A percentile compares a stretch with the other conserved stretches of the same genome.
Evolutionary conservation across 1,284 basidiomycete genomes (phyloP).

Genomic region (Ceratobasidium sp.): DNA sequence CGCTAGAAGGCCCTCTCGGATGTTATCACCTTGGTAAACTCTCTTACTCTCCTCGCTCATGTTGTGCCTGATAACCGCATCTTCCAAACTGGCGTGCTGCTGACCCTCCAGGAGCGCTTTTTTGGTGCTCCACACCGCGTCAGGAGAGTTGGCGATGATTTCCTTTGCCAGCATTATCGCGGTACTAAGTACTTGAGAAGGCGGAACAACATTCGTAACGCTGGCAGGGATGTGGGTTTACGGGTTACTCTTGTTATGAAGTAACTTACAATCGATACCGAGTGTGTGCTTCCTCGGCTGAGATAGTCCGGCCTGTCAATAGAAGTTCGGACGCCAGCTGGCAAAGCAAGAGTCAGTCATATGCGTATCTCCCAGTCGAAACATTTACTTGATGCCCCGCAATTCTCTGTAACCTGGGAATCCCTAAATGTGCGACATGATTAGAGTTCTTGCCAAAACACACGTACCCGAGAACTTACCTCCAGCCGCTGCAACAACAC

Average conservation of each 20-base stretch:
- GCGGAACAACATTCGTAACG: slow-evolving; percentile 71
- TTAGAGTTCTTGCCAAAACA: neutral
- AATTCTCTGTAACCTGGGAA: slow-evolving; percentile 66
- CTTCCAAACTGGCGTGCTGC: slow-evolving; percentile 62
- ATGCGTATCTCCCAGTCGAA: neutral
- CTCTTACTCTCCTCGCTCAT: slow-evolving; percentile 60
- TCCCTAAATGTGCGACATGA: slow-evolving; percentile 45
- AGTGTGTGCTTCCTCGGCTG: slow-evolving; percentile 70
- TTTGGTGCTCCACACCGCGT: slow-evolving; percentile 81
- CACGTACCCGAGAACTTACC: slow-evolving; percentile 55
- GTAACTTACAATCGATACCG: slow-evolving; percentile 78
- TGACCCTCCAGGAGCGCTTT: slow-evolving; percentile 63
- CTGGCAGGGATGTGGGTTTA: slow-evolving; percentile 51
- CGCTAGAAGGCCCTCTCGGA: slow-evolving; percentile 65
- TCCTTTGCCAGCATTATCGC: slow-evolving; percentile 70
- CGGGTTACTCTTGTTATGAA: neutral
- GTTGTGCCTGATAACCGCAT: slow-evolving; percentile 60
- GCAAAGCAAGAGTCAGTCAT: neutral
- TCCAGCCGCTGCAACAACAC: slow-evolving; percentile 77
- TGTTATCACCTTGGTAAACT: slow-evolving; percentile 73
- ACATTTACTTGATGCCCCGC: slow-evolving; percentile 70
- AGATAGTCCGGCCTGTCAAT: slow-evolving; percentile 71
- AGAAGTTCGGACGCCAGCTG: slow-evolving; percentile 82
- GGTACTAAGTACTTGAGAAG: slow-evolving; percentile 62
- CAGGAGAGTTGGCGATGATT: slow-evolving; percentile 75